Evolutionary conservation across 345 rosid genomes (phyloP).

Genomic region (Citrus maxima): DNA sequence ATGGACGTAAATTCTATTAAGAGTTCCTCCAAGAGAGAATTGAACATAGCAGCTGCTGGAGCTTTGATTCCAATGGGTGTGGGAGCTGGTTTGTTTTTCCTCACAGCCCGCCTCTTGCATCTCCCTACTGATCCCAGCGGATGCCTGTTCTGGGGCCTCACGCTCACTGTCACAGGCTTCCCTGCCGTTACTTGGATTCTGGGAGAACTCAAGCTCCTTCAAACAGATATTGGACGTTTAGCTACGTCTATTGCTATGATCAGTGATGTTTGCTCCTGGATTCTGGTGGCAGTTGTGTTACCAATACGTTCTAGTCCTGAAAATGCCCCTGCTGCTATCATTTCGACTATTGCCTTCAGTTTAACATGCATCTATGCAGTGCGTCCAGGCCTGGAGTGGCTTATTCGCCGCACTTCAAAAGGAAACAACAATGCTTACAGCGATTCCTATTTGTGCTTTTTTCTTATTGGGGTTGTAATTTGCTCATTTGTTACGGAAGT

Average conservation of each 20-base stretch:
- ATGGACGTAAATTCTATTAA: slow-evolving; percentile 17
- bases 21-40: slow-evolving; percentile 8
- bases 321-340: slow-evolving; percentile 1
- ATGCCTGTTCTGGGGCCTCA: slow-evolving; percentile 45
- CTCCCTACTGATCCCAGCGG: slow-evolving; percentile 2
- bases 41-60: slow-evolving; percentile 35
- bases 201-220: slow-evolving; percentile 63
- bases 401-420: slow-evolving; percentile 18
- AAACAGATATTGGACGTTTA: slow-evolving; percentile 46
- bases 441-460: slow-evolving; percentile 40
- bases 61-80: slow-evolving; percentile 28
- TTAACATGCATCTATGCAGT: slow-evolving; percentile 31
- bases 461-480: slow-evolving; percentile 31
- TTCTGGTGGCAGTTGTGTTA: slow-evolving; percentile 28
- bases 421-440: slow-evolving; percentile 23
- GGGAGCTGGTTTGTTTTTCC: slow-evolving; percentile 38
- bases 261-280: slow-evolving; percentile 53
- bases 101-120: slow-evolving; percentile 9
- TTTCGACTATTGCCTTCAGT: slow-evolving; percentile 26
- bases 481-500: slow-evolving; percentile 32
- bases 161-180: slow-evolving; percentile 53
- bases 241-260: slow-evolving; percentile 49
- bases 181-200: slow-evolving; percentile 53
- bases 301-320: slow-evolving; percentile 3
- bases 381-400: slow-evolving; percentile 42